phyloP scores from a whole-genome alignment of 148 eudicot genomes.

The Diospyros lotus region DNA sequence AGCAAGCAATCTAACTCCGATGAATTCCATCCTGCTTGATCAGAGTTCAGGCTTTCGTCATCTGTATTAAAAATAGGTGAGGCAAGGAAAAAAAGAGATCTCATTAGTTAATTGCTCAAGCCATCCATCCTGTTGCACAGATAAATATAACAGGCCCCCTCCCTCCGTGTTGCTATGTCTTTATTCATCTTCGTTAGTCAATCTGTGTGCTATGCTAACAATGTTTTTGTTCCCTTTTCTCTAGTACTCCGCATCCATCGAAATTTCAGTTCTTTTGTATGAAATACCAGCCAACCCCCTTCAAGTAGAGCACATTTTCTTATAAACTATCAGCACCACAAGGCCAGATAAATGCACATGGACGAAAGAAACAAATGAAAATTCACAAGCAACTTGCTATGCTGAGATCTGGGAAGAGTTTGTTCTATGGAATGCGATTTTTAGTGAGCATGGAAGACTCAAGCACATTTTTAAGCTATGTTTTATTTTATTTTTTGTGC shows the following conservation, averaged over 20 bases:
- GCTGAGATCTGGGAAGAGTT: not conserved
- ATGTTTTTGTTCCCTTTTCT: not conserved
- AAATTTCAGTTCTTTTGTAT: not conserved
- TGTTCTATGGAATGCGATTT: not conserved
- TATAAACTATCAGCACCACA: not conserved
- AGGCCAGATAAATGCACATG: not conserved
- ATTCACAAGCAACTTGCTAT: slow-evolving; percentile 1
- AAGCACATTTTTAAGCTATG: not conserved
- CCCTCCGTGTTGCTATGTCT: not conserved
- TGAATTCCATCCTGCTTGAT: slow-evolving; percentile 34
- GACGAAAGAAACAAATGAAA: not conserved
- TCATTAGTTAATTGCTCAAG: slow-evolving; percentile 7
- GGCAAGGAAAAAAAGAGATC: not conserved
- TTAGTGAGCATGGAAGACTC: not conserved
- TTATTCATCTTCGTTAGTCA: not conserved
- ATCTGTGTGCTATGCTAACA: not conserved
- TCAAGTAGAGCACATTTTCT: not conserved
- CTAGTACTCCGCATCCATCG: not conserved
- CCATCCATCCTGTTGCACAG: not conserved
- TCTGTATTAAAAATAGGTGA: slow-evolving; percentile 20
- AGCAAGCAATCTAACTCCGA: slow-evolving; percentile 22
- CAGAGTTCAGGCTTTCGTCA: slow-evolving; percentile 31
- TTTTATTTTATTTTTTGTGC: not conserved
- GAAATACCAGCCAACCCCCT: not conserved
- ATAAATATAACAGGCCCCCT: not conserved